A percentile compares a stretch with the other conserved stretches of the same genome.
Conservation (phyloP, 345 rosid species). For the Citrus cavaleriei region DNA sequence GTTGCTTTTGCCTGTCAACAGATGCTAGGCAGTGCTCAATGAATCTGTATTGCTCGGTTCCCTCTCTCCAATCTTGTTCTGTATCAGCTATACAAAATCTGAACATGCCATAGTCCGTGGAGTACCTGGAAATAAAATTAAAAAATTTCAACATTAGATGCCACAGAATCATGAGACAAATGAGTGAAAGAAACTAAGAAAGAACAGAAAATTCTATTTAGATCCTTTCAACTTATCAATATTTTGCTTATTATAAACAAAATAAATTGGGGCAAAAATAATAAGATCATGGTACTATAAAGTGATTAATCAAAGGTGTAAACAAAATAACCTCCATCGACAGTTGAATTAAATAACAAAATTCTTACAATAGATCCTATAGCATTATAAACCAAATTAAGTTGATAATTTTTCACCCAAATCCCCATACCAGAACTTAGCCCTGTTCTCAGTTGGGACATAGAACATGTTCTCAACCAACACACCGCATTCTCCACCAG, state of each 20-base stretch:
- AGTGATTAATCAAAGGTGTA: background rate
- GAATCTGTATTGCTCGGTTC: slow-evolving; percentile 67
- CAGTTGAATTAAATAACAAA: background rate
- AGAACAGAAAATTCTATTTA: background rate
- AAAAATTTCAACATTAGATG: background rate
- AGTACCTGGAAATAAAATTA: slow-evolving; percentile 37
- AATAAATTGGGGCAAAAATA: background rate
- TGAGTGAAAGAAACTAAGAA: background rate
- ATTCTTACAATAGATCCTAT: background rate
- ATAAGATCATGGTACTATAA: background rate
- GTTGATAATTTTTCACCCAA: background rate
- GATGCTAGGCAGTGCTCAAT: slow-evolving; percentile 68
- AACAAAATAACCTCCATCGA: background rate
- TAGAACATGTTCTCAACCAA: slow-evolving; percentile 71
- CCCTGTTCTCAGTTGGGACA: slow-evolving; percentile 63
- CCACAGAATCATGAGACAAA: background rate
- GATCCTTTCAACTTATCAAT: background rate
- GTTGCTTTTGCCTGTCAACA: slow-evolving; percentile 65
- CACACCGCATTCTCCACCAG: slow-evolving; percentile 84
- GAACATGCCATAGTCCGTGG: slow-evolving; percentile 78
- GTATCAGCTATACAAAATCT: slow-evolving; percentile 72
- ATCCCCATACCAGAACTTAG: slow-evolving; percentile 48
- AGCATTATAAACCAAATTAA: background rate
- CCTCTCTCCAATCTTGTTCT: slow-evolving; percentile 79
- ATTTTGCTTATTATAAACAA: background rate